A percentile compares a stretch with the other conserved stretches of the same genome.
phyloP scores from a whole-genome alignment of 2,329 filamentous ascomycete genomes.

The Aspergillus sergii region DNA sequence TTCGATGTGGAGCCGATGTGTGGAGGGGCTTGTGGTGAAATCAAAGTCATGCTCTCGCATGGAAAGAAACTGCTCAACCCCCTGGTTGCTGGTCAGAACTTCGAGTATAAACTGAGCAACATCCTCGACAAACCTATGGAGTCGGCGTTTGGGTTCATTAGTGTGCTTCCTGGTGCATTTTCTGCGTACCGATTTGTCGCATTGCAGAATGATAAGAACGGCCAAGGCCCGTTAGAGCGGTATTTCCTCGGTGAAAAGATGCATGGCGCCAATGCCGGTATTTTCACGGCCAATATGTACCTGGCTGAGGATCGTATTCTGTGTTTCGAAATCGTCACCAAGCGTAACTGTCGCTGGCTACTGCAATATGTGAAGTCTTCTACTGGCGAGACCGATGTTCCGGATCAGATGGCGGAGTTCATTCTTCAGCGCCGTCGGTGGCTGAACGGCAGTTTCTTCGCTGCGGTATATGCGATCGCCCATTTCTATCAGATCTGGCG shows the following conservation, averaged over 20 bases:
- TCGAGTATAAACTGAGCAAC: constrained; percentile 99
- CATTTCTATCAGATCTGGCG: constrained; percentile 97
- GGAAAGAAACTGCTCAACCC: constrained; percentile 92
- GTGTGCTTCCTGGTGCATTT: constrained; percentile 93
- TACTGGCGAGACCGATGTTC: constrained; percentile 95
- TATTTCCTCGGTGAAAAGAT: constrained; percentile 98
- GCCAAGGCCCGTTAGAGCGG: constrained; percentile 88
- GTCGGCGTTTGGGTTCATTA: constrained; percentile 96
- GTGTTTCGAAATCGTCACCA: constrained; percentile 82
- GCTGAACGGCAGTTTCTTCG: constrained; percentile 98
- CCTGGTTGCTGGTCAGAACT: constrained; percentile 93
- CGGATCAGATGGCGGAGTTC: constrained; percentile 89
- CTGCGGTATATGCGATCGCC: constrained; percentile 88
- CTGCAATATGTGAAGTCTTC: constrained; percentile 98
- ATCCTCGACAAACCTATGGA: constrained; percentile 97
- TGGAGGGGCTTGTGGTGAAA: constrained; percentile 95
- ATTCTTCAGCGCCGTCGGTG: constrained; percentile 94
- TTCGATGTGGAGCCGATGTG: constrained; percentile 98
- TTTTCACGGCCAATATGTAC: constrained; percentile 87
- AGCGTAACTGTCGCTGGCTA: constrained; percentile 96
- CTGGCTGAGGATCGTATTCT: constrained; percentile 55
- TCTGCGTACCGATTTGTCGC: constrained; percentile 97
- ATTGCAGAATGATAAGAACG: constrained; percentile 94
- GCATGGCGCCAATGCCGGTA: constrained; percentile 87
- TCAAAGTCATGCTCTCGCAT: constrained; percentile 91